These are phyloP conservation scores for Calonectria montana DNA, from an alignment of 2,329 filamentous ascomycete genomes.

Conservation along the genomic window DNA sequence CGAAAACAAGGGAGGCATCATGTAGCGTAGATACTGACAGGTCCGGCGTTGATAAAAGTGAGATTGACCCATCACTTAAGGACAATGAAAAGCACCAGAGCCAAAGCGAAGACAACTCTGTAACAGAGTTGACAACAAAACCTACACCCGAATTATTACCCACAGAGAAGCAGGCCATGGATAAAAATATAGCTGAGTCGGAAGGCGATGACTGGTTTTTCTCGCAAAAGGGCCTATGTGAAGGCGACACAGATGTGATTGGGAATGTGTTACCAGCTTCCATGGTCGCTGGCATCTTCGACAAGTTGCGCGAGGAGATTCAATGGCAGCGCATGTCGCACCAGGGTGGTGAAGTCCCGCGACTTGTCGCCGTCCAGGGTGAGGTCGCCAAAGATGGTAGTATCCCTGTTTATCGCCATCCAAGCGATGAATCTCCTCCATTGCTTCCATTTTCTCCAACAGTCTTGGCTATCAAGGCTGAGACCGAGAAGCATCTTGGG, in stretches of 20 bases:
- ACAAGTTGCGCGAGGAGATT: slow-evolving; percentile 78
- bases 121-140: slow-evolving; percentile 6
- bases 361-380: slow-evolving; percentile 91
- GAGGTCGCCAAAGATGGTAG: slow-evolving; percentile 74
- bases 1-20: not conserved
- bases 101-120: not conserved
- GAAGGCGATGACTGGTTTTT: slow-evolving; percentile 17
- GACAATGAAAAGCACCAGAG: slow-evolving; percentile 2
- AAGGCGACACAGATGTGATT: slow-evolving; percentile 83
- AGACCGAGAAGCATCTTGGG: slow-evolving; percentile 78
- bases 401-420: slow-evolving; percentile 94
- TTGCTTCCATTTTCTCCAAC: slow-evolving; percentile 80
- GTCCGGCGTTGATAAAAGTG: slow-evolving; percentile 24
- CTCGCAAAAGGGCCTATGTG: slow-evolving; percentile 71
- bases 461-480: slow-evolving; percentile 74
- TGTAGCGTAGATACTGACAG: not conserved
- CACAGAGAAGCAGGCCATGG: slow-evolving; percentile 11
- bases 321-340: slow-evolving; percentile 94
- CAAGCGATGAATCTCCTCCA: slow-evolving; percentile 86
- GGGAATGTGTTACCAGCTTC: slow-evolving; percentile 73
- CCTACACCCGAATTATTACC: not conserved
- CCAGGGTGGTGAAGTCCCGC: slow-evolving; percentile 89
- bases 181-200: slow-evolving; percentile 13
- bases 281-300: slow-evolving; percentile 72
- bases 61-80: not conserved